Conservation (phyloP, 768 basidiomycete genomes). For the Lentinula edodes region DNA sequence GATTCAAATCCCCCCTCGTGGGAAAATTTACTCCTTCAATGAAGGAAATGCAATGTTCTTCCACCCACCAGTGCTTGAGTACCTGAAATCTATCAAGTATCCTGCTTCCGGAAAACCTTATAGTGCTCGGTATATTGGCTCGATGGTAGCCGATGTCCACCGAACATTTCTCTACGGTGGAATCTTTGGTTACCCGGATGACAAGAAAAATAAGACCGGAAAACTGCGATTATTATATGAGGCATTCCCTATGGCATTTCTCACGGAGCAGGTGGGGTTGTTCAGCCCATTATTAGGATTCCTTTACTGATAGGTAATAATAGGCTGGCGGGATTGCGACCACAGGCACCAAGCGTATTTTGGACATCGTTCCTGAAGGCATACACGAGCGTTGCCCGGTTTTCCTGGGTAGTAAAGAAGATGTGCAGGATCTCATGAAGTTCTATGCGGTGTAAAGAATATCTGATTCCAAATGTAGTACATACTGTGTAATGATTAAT, state of each 20-base stretch:
- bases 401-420: slow-evolving; percentile 90
- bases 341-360: slow-evolving; percentile 88
- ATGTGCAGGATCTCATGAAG: slow-evolving; percentile 85
- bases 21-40: slow-evolving; percentile 99
- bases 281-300: background rate
- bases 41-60: slow-evolving; percentile 98
- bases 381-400: slow-evolving; percentile 94
- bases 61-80: slow-evolving; percentile 71
- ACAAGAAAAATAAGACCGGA: slow-evolving; percentile 95
- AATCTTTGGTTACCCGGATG: slow-evolving; percentile 97
- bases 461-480: too few species aligned
- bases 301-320: background rate
- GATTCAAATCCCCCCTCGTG: slow-evolving; percentile 91
- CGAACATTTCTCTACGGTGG: slow-evolving; percentile 95
- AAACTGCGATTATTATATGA: slow-evolving; percentile 95
- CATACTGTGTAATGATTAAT: too few species aligned
- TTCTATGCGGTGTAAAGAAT: slow-evolving; percentile 45
- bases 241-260: slow-evolving; percentile 96
- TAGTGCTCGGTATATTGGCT: slow-evolving; percentile 91
- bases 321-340: slow-evolving; percentile 96
- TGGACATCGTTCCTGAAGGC: slow-evolving; percentile 79
- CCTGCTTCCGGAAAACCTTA: slow-evolving; percentile 82
- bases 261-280: slow-evolving; percentile 77
- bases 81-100: slow-evolving; percentile 90
- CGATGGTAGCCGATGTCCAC: slow-evolving; percentile 99